These are phyloP conservation scores for Leishmania guyanensis DNA, from an alignment of 208 protist genomes.

Conservation along the genomic window DNA sequence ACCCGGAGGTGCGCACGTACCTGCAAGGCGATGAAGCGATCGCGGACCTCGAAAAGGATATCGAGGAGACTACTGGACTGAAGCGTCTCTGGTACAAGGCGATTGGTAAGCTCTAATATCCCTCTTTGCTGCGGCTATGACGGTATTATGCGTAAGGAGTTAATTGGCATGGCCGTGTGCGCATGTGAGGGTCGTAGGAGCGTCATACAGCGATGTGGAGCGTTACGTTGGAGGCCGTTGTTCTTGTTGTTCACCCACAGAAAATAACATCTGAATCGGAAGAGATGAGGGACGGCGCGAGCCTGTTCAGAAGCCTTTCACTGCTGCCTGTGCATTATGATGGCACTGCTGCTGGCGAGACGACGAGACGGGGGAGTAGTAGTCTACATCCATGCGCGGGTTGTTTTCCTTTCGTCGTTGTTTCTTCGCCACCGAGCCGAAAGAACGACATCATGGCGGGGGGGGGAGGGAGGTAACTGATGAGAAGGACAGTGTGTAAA, in stretches of 20 bases:
- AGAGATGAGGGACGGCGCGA: not conserved
- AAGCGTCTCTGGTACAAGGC: conserved; percentile 76
- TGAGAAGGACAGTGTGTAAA: not conserved
- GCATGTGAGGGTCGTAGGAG: not conserved
- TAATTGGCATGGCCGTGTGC: not conserved
- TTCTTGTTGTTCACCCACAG: not conserved
- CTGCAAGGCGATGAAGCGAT: conserved; percentile 67
- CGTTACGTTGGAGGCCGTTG: not conserved
- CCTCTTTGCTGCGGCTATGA: not conserved
- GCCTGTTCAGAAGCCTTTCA: not conserved
- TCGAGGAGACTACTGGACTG: conserved; percentile 64
- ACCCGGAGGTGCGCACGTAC: conserved; percentile 51
- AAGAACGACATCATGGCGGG: not conserved
- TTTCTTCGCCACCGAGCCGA: not conserved
- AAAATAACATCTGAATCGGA: not conserved
- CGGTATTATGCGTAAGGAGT: not conserved
- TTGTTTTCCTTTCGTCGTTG: not conserved
- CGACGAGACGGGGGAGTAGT: not conserved
- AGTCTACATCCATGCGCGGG: not conserved
- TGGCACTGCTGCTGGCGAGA: not conserved
- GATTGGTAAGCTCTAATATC: conserved; percentile 76
- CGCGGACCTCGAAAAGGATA: conserved; percentile 30
- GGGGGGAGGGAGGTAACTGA: not conserved
- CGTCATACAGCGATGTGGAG: not conserved
- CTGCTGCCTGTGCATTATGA: not conserved